A percentile compares a stretch with the other conserved stretches of the same genome.
phyloP scores from a whole-genome alignment of 306 rosid genomes.

The Geum urbanum region DNA sequence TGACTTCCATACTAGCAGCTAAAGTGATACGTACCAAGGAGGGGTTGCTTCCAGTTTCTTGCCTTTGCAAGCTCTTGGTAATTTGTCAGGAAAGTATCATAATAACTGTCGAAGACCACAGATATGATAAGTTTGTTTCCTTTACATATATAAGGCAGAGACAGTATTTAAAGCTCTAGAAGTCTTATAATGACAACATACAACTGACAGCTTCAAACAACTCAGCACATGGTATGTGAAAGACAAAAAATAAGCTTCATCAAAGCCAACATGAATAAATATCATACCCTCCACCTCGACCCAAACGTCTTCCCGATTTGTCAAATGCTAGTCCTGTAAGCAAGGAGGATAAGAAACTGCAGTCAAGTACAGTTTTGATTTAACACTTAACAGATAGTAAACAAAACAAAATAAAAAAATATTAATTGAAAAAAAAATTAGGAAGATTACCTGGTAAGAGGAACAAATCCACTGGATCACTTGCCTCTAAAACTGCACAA shows the following conservation, averaged over 20 bases:
- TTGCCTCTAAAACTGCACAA: slow-evolving; percentile 85
- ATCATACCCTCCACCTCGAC: slow-evolving; percentile 98
- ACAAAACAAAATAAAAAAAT: not conserved
- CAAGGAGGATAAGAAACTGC: slow-evolving; percentile 18
- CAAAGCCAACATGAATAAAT: slow-evolving; percentile 21
- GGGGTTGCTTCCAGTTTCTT: slow-evolving; percentile 78
- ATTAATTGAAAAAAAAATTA: not conserved
- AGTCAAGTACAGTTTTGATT: slow-evolving; percentile 18
- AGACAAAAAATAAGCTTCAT: slow-evolving; percentile 9
- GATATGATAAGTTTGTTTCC: not conserved
- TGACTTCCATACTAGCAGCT: slow-evolving; percentile 17
- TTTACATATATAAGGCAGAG: not conserved
- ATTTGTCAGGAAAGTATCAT: slow-evolving; percentile 75
- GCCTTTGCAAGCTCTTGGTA: slow-evolving; percentile 70
- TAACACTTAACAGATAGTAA: slow-evolving; percentile 7
- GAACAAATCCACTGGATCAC: slow-evolving; percentile 82
- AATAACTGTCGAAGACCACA: slow-evolving; percentile 46
- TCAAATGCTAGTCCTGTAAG: slow-evolving; percentile 86
- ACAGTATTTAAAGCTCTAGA: not conserved
- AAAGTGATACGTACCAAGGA: slow-evolving; percentile 53
- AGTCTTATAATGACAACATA: not conserved
- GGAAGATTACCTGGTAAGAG: slow-evolving; percentile 76
- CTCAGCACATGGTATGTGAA: slow-evolving; percentile 11
- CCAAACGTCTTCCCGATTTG: slow-evolving; percentile 84
- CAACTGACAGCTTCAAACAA: slow-evolving; percentile 17